A percentile compares a stretch with the other conserved stretches of the same genome.
phyloP scores from a whole-genome alignment of 2,329 filamentous ascomycete genomes.

The Fusarium chaquense region DNA sequence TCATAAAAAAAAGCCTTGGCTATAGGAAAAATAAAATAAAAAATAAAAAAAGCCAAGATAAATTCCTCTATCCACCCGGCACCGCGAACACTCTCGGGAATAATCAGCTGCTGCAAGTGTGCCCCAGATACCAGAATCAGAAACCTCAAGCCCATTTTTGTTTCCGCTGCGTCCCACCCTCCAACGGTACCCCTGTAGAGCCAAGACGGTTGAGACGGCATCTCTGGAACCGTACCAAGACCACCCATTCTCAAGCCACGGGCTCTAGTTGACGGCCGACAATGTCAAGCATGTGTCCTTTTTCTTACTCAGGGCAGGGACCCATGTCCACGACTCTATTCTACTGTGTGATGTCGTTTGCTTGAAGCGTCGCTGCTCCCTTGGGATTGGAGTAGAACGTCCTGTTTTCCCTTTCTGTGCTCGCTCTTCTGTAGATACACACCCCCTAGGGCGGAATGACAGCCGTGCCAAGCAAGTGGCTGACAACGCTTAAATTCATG shows the following conservation, averaged over 20 bases:
- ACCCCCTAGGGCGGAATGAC: constrained; percentile 43
- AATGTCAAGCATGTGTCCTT: constrained; percentile 44
- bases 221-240: constrained; percentile 50
- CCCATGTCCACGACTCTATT: background rate
- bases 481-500: constrained; percentile 65
- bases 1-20: background rate
- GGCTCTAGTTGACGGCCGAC: constrained; percentile 39
- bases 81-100: constrained; percentile 48
- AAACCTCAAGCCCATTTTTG: constrained; percentile 30
- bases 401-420: background rate
- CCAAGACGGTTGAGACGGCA: constrained; percentile 58
- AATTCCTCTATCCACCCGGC: constrained; percentile 41
- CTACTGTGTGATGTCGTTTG: constrained; percentile 5
- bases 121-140: constrained; percentile 42
- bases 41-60: constrained; percentile 21
- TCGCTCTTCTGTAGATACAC: constrained; percentile 14
- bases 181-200: constrained; percentile 38
- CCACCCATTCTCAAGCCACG: constrained; percentile 47
- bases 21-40: too few species aligned
- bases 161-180: constrained; percentile 21
- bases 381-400: constrained; percentile 28
- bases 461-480: constrained; percentile 58
- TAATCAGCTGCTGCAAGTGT: constrained; percentile 42
- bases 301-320: constrained; percentile 11
- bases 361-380: constrained; percentile 20